Evolutionary conservation across 2,329 filamentous ascomycete genomes (phyloP).

Genomic region (Ceratocystis lukuohia): DNA sequence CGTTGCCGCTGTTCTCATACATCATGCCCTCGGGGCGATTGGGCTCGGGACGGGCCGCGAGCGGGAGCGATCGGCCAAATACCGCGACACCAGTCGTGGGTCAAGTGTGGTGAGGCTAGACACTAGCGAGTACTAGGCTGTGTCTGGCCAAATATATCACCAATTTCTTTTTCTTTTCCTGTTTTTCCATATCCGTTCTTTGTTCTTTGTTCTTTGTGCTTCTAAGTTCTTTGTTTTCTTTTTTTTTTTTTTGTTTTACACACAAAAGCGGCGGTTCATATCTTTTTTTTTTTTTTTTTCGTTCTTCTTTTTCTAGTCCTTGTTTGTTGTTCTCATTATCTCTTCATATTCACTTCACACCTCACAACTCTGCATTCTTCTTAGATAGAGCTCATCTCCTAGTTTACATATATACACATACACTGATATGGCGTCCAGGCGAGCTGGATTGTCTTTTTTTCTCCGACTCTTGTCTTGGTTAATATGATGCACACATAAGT

Average conservation of each 20-base stretch:
- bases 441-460: not conserved
- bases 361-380: not conserved
- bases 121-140: not conserved
- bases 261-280: not conserved
- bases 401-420: not conserved
- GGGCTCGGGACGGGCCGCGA: not conserved
- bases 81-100: not conserved
- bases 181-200: not conserved
- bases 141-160: not conserved
- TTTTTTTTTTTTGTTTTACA: not conserved
- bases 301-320: too few relatives aligned
- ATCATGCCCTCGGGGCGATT: conserved; percentile 9
- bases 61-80: not conserved
- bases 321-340: not conserved
- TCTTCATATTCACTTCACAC: conserved; percentile 6
- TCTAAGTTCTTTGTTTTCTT: not conserved
- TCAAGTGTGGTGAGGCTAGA: not conserved
- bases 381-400: not conserved
- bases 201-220: not conserved
- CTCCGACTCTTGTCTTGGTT: not conserved
- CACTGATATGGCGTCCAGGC: not conserved
- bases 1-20: conserved; percentile 11
- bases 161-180: not conserved
- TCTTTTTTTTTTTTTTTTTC: too few relatives aligned
- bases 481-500: not conserved